Conservation (phyloP, 225 moss, liverwort and hornwort species). For the Antitrichia curtipendula region DNA sequence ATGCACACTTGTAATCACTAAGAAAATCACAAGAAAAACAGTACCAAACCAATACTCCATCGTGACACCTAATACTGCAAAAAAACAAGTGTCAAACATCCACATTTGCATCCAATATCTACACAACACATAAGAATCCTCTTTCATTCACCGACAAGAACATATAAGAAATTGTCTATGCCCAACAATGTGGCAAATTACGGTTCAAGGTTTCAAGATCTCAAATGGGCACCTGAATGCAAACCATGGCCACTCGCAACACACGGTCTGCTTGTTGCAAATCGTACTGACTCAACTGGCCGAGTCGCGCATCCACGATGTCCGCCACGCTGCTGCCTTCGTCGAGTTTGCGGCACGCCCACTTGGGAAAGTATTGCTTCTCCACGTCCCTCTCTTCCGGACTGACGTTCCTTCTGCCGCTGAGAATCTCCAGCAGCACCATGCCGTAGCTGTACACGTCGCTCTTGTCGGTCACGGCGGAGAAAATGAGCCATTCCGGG, state of each 20-base stretch:
- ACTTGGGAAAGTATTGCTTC: conserved; percentile 52
- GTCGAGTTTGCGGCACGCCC: conserved; percentile 32
- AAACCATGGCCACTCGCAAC: conserved; percentile 40
- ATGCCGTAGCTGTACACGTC: conserved; percentile 71
- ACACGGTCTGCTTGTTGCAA: conserved; percentile 31
- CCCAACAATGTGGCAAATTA: no score
- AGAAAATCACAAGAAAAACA: background rate
- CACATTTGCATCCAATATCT: background rate
- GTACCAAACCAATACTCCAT: background rate
- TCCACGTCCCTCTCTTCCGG: conserved; percentile 28
- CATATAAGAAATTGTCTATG: background rate
- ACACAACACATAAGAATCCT: no score
- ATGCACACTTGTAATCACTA: background rate
- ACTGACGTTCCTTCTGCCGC: conserved; percentile 35
- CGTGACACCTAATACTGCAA: background rate
- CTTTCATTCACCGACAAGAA: background rate
- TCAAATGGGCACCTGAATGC: conserved; percentile 16
- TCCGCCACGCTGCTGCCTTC: conserved; percentile 28
- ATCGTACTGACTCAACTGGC: background rate
- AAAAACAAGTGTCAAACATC: background rate
- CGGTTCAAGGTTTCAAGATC: no score
- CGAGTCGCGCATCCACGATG: conserved; percentile 26
- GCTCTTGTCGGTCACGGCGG: conserved; percentile 57
- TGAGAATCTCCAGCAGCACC: conserved; percentile 56
- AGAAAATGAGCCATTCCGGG: conserved; percentile 54